Base-by-base conservation (phyloP, 257 asterid species). In the Solanum chilense region DNA sequence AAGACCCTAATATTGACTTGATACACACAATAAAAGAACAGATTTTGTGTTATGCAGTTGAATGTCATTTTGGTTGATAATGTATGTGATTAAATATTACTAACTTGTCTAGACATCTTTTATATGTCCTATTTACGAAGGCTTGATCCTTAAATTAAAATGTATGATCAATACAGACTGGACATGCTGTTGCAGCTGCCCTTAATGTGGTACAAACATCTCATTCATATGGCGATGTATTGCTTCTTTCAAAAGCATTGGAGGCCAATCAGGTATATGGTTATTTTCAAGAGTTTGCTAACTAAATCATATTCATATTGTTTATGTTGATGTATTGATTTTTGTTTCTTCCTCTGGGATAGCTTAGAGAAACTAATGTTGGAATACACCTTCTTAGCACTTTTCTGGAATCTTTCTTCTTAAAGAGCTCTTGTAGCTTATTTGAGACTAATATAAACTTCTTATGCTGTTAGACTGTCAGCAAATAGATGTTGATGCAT, bases 121-220 rank as follows among this genome's bases (percentile, higher is more conserved):
- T 18, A 47, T 29, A 49, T 41, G 8, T 49, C 44, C 45, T 81
- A 49, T 49, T 81, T 49, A 81, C 6, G 6, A 18, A 80, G 52
- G 69, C 29, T 27, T 81, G 84, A 81, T 29, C 69, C 69, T 29
- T 47, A 29, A 49, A 49, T 49, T 81, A 41, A 76, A 41, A 76
- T 11, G 9, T 45, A 15, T 27, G 25, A 29, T 49, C 20, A 29
- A 81, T 92, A 92, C 98, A 97, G 99, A 95, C 99, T 88, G 89
- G 93, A 91, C 91, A 87, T 87, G 95, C 74, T 68, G 94, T 97
- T 86, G 97, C 99, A 47, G 91, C 92, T 87, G 91, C 98, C 88
- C 98, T 97, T 78, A 97, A 96, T 83, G 98, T 96, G 78, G 91
- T 91, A 29, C 98, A 94, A 90, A 96, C 99, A 45, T 93, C 95